phyloP scores from a whole-genome alignment of 73 alveolate genomes.

The Paramecium bursaria region DNA sequence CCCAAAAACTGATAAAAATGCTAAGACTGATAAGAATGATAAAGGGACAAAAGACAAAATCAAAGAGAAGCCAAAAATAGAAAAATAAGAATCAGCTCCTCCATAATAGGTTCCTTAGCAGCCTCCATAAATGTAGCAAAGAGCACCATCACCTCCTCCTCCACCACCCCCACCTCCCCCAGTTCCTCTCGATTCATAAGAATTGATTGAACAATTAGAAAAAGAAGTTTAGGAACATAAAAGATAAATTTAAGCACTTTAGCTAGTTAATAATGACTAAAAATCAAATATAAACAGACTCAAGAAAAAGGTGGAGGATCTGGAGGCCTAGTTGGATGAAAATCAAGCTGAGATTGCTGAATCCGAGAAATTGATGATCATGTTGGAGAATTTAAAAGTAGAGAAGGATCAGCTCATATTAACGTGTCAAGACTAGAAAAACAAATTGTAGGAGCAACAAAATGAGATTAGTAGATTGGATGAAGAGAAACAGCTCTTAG shows the following conservation, averaged over 20 bases:
- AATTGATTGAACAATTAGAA: no score
- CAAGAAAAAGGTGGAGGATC: conserved; percentile 31
- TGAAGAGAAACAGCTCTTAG: conserved; percentile 10
- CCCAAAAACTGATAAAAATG: no score
- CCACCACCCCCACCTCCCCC: no score
- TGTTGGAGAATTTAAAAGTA: neutral
- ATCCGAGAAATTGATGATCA: conserved; percentile 20
- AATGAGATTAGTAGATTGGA: neutral
- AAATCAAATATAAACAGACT: neutral
- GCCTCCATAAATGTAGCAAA: no score
- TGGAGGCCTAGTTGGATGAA: conserved; percentile 2
- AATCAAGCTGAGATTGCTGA: conserved; percentile 3
- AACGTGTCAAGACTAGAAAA: neutral
- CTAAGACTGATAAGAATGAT: no score
- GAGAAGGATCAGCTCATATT: conserved; percentile 7
- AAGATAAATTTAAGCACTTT: neutral
- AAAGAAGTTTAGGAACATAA: neutral
- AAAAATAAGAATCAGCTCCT: no score
- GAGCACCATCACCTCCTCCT: no score
- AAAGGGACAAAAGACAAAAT: no score
- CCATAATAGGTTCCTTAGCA: no score
- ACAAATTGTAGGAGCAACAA: neutral
- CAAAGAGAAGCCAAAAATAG: no score
- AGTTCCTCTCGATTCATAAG: no score
- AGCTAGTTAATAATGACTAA: neutral